Base-by-base conservation (phyloP, 1,284 basidiomycete species). In the Tetrapyrgos nigripes region DNA sequence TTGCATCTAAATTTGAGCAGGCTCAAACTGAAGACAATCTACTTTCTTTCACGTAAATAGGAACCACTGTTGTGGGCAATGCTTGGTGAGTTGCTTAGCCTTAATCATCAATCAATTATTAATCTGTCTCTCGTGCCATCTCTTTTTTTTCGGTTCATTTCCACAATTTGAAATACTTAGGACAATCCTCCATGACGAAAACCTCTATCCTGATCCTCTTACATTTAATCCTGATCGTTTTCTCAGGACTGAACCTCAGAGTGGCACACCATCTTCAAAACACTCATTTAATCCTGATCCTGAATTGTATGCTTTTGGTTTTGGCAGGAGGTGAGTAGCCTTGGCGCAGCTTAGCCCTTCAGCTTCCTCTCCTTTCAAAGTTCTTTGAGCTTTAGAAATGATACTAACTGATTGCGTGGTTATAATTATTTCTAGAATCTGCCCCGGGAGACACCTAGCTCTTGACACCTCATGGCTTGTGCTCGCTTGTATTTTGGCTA, bases 401-500 rank as follows among this genome's bases (percentile, higher is more conserved):
- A n/a, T n/a, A n/a, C n/a, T n/a, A n/a, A n/a, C n/a, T n/a, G n/a
- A n/a, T n/a, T n/a, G n/a, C n/a, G n/a, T 19, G 28, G 6, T 46
- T 21, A 21, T 14, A 29, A 9, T 2, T 33, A 17, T 44, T 53
- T 33, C 3, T 29, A 64, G 64, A 37, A 68, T 75, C 35, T 76
- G 74, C 51, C 70, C 74, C 24, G 73, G 75, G 19, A 62, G 69
- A 43, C 61, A 74, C 50, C 50, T 76, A 6, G 73, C 73, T 4
- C 50, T 64, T 11, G 61, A 62, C 4, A 65, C 70, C 9, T 52
- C 68, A 8, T 75, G 67, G 68, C 66, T 74, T 46, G 65, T 66
- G 2, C 67, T 73, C n/a, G 71, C 67, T 0, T 70, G 65, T 11
- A 58, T 73, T 4, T 55, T 75, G 28, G 61, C 70, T 1, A 62